Conservation (phyloP, 1,284 basidiomycete genomes). For the Rhodotorula sp. region DNA sequence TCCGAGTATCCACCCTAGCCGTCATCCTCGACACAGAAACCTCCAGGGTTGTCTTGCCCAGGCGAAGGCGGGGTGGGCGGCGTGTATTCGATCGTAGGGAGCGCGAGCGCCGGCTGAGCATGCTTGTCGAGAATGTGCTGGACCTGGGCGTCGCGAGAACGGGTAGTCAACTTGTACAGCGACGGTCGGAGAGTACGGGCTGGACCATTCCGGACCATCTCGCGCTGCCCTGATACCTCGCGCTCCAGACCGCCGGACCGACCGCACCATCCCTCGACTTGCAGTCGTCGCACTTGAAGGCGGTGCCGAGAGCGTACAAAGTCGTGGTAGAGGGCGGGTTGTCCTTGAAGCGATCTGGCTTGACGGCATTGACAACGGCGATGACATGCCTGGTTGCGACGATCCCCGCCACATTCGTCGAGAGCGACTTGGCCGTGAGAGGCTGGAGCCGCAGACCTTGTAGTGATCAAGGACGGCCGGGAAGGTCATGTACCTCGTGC, state of each 20-base stretch:
- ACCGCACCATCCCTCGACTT: not conserved
- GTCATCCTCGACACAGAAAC: not conserved
- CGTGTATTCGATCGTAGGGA: not conserved
- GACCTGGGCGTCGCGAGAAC: not conserved
- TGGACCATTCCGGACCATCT: not conserved
- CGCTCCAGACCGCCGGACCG: conserved; percentile 8
- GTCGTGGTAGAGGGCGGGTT: not conserved
- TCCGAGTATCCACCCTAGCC: no score
- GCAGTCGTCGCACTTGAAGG: conserved; percentile 19
- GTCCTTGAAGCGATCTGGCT: not conserved
- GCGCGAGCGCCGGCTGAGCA: no score
- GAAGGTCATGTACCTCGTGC: conserved; percentile 4
- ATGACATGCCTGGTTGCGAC: conserved; percentile 8
- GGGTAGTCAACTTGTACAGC: no score
- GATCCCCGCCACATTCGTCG: conserved; percentile 1
- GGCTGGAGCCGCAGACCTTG: not conserved
- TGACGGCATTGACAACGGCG: not conserved
- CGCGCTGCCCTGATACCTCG: not conserved
- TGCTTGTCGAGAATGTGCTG: not conserved
- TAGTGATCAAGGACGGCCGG: conserved; percentile 27
- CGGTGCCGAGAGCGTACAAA: conserved; percentile 18
- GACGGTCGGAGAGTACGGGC: not conserved
- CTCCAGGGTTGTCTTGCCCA: not conserved
- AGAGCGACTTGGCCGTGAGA: not conserved
- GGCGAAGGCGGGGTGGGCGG: not conserved